Base-by-base conservation (phyloP, 495 filamentous ascomycete species). In the Penicillium herquei region DNA sequence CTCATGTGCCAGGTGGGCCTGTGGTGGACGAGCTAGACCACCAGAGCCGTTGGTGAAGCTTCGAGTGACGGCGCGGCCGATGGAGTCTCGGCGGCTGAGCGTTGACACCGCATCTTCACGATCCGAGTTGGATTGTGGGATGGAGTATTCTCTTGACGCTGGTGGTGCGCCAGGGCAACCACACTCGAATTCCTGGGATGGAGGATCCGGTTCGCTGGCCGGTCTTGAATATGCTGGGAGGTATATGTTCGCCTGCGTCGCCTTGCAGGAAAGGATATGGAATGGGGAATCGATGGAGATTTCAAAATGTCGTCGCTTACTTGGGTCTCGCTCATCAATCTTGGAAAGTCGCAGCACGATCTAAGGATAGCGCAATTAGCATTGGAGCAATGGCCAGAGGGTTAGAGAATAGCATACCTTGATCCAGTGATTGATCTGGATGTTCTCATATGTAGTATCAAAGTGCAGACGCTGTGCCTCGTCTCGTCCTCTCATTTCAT, bases 221-320 rank as follows among this genome's bases (percentile, higher is more conserved):
- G 84, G 81, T 14, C 82, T 81, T 21, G 83, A 85, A 63, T 98
- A 98, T 16, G 89, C 88, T 1, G 94, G 94, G 12, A 98, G 83
- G 30, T 85, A 83, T 16, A 89, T 94, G 70, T 98, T 97, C 18
- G 90, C 90, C 66, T 92, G 87, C 1, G 92, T 94, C 8, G 95
- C 94, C 46, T 85, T 91, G 73, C 94, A 98, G 56, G 91, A 93
- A 18, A 98, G 88, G 37, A 97, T 88, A 58, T 96, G 92, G 67
- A 98, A 95, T 8, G 94, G 94, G 12, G 91, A 96, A 73, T 98
- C 94, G 60, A 98, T 98, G 54, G 94, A 97, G 59, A 98, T 98
- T 68, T 98, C 94, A 56, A 98, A 98, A 68, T 98, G 95, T 21
- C 94, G 84, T 45, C 94, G 84, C 51, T 92, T 94, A 6, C 77